Evolutionary conservation across 768 basidiomycete species (phyloP).

Genomic region (Lentinus tigrinus): DNA sequence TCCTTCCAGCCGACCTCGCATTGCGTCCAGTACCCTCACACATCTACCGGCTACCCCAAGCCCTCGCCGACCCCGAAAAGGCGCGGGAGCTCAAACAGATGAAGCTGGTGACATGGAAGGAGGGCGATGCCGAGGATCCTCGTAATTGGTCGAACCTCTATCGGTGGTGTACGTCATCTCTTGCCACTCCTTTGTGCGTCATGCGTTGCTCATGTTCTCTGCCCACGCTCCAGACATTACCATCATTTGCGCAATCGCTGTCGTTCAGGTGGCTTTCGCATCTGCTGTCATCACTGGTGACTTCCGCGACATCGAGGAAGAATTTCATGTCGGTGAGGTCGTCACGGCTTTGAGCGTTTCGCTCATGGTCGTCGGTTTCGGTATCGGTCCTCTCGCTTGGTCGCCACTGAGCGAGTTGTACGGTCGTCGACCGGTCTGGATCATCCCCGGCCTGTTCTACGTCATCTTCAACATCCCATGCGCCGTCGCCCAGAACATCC

Average conservation of each 20-base stretch:
- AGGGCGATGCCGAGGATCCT: slow-evolving; percentile 40
- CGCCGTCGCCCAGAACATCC: slow-evolving; percentile 39
- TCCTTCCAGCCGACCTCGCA: slow-evolving; percentile 27
- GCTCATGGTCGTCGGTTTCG: slow-evolving; percentile 38
- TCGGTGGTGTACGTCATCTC: slow-evolving; percentile 31
- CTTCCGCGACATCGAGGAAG: slow-evolving; percentile 31
- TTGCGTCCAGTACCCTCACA: slow-evolving; percentile 30
- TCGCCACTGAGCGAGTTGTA: slow-evolving; percentile 38
- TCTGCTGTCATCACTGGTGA: slow-evolving; percentile 39
- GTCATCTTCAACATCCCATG: slow-evolving; percentile 42
- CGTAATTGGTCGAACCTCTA: slow-evolving; percentile 34
- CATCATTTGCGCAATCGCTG: slow-evolving; percentile 29
- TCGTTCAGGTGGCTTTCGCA: slow-evolving; percentile 37
- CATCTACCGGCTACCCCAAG: slow-evolving; percentile 19
- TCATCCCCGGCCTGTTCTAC: slow-evolving; percentile 40
- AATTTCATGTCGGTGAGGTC: slow-evolving; percentile 33
- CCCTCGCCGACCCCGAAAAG: slow-evolving; percentile 35
- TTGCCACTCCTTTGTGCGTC: background rate
- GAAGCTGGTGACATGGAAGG: slow-evolving; percentile 37
- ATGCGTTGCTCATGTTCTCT: background rate
- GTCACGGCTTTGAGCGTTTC: slow-evolving; percentile 35
- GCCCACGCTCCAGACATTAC: slow-evolving; percentile 26
- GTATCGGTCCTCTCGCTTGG: slow-evolving; percentile 31
- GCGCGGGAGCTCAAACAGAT: slow-evolving; percentile 30
- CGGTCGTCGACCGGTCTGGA: slow-evolving; percentile 38